Percentiles rank a stretch among this genome's conserved stretches.
Conservation (phyloP, 345 rosid species). For the Aethionema arabicum region DNA sequence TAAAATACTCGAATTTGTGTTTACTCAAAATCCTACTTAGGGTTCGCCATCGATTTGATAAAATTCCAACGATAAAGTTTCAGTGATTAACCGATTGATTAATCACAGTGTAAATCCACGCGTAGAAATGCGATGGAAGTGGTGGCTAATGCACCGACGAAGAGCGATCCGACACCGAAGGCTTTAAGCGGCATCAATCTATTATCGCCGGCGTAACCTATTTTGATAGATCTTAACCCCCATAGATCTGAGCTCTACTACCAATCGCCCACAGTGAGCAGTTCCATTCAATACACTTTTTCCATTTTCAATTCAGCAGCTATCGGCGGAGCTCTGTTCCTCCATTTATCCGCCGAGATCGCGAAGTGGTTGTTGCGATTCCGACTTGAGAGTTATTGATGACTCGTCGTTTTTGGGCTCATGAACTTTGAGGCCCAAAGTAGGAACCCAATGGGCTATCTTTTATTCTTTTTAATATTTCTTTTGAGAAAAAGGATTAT, state of each 20-base stretch:
- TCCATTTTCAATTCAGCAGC: not conserved
- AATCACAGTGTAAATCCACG: slow-evolving; percentile 57
- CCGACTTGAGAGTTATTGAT: no score
- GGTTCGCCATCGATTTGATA: not conserved
- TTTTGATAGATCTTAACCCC: slow-evolving; percentile 47
- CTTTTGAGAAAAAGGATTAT: no score
- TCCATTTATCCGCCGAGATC: slow-evolving; percentile 25
- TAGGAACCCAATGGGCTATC: no score
- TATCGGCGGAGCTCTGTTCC: slow-evolving; percentile 16
- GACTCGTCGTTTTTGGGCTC: no score
- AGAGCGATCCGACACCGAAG: slow-evolving; percentile 59
- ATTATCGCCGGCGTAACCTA: slow-evolving; percentile 56
- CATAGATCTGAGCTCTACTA: slow-evolving; percentile 44
- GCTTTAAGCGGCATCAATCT: slow-evolving; percentile 62
- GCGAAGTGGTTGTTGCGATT: not conserved
- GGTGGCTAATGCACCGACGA: slow-evolving; percentile 55
- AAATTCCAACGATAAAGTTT: not conserved
- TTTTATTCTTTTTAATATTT: no score
- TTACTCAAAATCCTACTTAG: no score
- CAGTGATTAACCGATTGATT: not conserved
- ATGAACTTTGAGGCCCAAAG: no score
- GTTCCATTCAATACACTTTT: slow-evolving; percentile 14
- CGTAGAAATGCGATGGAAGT: slow-evolving; percentile 46
- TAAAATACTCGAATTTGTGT: no score
- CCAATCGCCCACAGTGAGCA: slow-evolving; percentile 34